Evolutionary conservation across 768 basidiomycete species (phyloP).

Genomic region (Suillus occidentalis): DNA sequence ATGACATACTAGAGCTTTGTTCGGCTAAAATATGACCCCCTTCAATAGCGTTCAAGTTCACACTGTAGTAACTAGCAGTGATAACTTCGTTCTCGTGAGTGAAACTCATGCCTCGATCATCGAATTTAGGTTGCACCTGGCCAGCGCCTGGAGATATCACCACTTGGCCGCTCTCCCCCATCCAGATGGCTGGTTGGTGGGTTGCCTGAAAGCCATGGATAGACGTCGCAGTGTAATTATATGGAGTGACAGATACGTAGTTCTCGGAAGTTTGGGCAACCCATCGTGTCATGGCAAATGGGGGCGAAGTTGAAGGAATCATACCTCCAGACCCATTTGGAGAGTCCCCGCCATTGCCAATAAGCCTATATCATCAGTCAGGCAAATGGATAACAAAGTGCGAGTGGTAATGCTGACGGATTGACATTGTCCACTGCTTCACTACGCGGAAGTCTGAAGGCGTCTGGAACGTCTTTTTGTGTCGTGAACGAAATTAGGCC

Average conservation of each 20-base stretch:
- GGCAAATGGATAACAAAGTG: not conserved
- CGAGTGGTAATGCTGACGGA: slow-evolving; percentile 34
- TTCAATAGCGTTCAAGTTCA: slow-evolving; percentile 52
- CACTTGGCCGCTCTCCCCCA: slow-evolving; percentile 75
- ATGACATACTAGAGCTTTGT: slow-evolving; percentile 58
- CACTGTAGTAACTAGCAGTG: slow-evolving; percentile 55
- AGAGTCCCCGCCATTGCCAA: slow-evolving; percentile 71
- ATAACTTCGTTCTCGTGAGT: slow-evolving; percentile 53
- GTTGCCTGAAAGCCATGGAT: slow-evolving; percentile 81
- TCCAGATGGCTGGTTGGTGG: slow-evolving; percentile 87
- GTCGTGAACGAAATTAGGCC: slow-evolving; percentile 16
- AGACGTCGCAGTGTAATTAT: slow-evolving; percentile 57
- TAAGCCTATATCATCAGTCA: slow-evolving; percentile 38
- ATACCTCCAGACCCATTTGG: slow-evolving; percentile 75
- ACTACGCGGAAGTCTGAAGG: slow-evolving; percentile 32
- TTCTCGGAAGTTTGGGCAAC: slow-evolving; percentile 77
- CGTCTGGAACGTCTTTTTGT: slow-evolving; percentile 7
- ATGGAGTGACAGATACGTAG: slow-evolving; percentile 72
- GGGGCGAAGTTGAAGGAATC: slow-evolving; percentile 76
- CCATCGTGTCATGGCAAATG: slow-evolving; percentile 87
- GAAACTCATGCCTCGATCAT: slow-evolving; percentile 56
- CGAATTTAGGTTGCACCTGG: slow-evolving; percentile 51
- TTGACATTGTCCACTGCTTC: slow-evolving; percentile 46
- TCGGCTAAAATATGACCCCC: slow-evolving; percentile 56
- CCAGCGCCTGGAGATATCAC: slow-evolving; percentile 60